Evolutionary conservation across 1,139 yeast genomes (phyloP), one percentile per base, ranked within the genome.

Genomic region (Yamadazyma sp.): DNA sequence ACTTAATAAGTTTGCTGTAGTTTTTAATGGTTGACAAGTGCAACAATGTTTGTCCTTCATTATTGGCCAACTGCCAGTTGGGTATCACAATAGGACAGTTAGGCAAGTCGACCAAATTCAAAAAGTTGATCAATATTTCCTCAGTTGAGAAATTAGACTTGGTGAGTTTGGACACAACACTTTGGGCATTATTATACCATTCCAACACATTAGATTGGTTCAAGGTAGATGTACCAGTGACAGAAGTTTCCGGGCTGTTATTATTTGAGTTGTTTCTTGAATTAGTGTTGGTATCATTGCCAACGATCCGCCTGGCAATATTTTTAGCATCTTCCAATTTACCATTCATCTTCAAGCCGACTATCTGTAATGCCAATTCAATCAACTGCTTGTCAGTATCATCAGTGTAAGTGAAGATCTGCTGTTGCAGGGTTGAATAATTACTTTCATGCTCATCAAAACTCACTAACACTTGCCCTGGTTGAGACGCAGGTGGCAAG

Each of bases 311-410:
- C 62, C 82, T 83, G 1, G 96, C 96, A 54, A 88, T 86, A 56
- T 86, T 87, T 51, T 86, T 79, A 0, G 97, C 96, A 63, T 89
- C 96, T 56, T 90, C 97, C 42, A 89, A 69, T 53, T 83, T 86
- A 44, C 97, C 97, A 56, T 88, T 88, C 95, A 89, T 87, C 64
- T 89, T 89, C 62, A 88, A 71, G 2, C 97, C 97, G 23, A 90
- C 96, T 49, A 90, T 90, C 56, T 90, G 97, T 50, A 90, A 70
- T 0, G 97, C 97, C 48, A 90, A 69, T 60, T 90, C 97, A 57
- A 90, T 86, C 54, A 90, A 73, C 58, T 89, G 96, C 45, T 94
- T 76, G 61, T 89, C 97, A 11, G 96, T 86, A 57, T 90, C 97
- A 64, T 90, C 96, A 33, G 88, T 74, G 54, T 90, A 90, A 0